Conservation (phyloP, 2,329 filamentous ascomycete genomes). For the Geoglossum cookeanum region DNA sequence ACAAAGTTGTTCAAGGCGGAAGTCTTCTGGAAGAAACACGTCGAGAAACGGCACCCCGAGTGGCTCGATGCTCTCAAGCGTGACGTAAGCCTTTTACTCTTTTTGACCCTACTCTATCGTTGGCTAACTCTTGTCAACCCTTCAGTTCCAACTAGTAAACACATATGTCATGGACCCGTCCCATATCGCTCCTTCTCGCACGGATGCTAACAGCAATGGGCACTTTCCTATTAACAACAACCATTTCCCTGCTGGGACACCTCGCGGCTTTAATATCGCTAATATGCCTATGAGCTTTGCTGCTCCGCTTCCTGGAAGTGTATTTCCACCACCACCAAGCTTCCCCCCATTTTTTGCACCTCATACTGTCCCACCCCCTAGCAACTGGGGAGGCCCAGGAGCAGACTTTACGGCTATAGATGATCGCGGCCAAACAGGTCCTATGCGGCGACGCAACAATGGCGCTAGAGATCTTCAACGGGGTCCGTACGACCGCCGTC, state of each 20-base stretch:
- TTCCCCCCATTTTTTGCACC: constrained; percentile 6
- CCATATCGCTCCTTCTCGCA: constrained; percentile 82
- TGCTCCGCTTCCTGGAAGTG: constrained; percentile 14
- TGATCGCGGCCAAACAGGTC: constrained; percentile 30
- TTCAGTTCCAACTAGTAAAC: constrained; percentile 73
- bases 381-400: constrained; percentile 10
- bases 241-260: constrained; percentile 63
- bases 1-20: constrained; percentile 95
- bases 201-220: constrained; percentile 86
- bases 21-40: constrained; percentile 93
- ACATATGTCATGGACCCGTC: constrained; percentile 85
- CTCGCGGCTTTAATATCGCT: constrained; percentile 75
- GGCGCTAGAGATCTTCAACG: constrained; percentile 28
- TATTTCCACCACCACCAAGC: constrained; percentile 2
- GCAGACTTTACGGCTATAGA: constrained; percentile 12
- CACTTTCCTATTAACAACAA: constrained; percentile 73
- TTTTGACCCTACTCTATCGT: too few relatives aligned
- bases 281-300: constrained; percentile 40
- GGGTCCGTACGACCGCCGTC: constrained; percentile 52
- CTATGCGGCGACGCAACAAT: constrained; percentile 45
- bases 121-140: neutral
- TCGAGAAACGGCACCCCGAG: constrained; percentile 85
- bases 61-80: constrained; percentile 66
- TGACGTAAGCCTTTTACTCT: constrained; percentile 43
- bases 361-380: constrained; percentile 10